phyloP scores from a whole-genome alignment of 805 yeast genomes.

The Candida fluviatilis region DNA sequence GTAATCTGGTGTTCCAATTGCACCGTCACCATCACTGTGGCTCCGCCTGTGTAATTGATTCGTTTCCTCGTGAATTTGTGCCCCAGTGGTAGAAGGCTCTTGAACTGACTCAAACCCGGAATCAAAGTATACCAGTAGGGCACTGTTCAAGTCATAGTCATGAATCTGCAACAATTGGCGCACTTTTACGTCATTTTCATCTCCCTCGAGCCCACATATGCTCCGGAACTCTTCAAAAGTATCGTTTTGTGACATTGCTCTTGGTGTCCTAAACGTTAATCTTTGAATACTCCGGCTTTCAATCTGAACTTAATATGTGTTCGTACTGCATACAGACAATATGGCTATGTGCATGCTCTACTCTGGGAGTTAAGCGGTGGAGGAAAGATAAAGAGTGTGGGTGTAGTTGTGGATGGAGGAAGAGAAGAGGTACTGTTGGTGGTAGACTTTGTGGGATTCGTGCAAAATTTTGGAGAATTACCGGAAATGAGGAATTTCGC shows the following conservation, averaged over 20 bases:
- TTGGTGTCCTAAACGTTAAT: too few relatives aligned
- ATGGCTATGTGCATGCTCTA: too few relatives aligned
- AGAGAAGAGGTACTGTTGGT: too few relatives aligned
- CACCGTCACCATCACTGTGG: constrained; percentile 3
- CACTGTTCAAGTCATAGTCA: constrained; percentile 59
- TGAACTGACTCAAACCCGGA: constrained; percentile 28
- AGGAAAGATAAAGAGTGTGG: too few relatives aligned
- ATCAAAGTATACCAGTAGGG: constrained; percentile 61
- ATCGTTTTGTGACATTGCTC: constrained; percentile 8
- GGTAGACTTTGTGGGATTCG: too few relatives aligned
- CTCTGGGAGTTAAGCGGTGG: too few relatives aligned
- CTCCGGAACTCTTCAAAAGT: constrained; percentile 14
- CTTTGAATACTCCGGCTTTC: too few relatives aligned
- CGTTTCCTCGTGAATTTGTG: constrained; percentile 19
- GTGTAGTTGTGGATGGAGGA: too few relatives aligned
- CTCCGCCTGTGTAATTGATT: constrained; percentile 8
- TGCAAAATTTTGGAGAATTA: too few relatives aligned
- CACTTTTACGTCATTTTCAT: constrained; percentile 39
- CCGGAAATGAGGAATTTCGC: too few relatives aligned
- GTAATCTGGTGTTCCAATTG: constrained; percentile 6
- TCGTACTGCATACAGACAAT: too few relatives aligned
- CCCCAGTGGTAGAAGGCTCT: constrained; percentile 8
- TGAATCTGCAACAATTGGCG: constrained; percentile 44
- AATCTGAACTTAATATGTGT: too few relatives aligned
- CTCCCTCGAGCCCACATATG: constrained; percentile 15